A percentile compares a stretch with the other conserved stretches of the same genome.
These are phyloP conservation scores for Trichoderma hamatum DNA, from an alignment of 2,329 filamentous ascomycete genomes.

Conservation along the genomic window DNA sequence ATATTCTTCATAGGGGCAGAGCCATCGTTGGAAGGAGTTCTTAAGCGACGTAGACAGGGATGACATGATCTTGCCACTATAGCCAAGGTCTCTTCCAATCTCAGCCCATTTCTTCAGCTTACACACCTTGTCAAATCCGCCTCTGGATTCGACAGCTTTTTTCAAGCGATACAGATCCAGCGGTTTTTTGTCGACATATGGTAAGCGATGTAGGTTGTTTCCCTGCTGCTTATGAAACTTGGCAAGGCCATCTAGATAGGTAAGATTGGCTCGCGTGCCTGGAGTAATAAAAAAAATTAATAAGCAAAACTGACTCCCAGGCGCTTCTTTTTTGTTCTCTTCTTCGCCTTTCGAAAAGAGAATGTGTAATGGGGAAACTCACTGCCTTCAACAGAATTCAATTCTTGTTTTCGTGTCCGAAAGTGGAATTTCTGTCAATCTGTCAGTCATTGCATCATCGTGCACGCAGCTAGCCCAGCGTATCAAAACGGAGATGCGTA, in stretches of 20 bases:
- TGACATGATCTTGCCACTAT: conserved; percentile 99
- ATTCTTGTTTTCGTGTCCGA: conserved; percentile 89
- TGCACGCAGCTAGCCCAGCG: neutral
- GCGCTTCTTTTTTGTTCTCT: neutral
- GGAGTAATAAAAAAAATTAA: conserved; percentile 30
- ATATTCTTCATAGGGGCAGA: conserved; percentile 96
- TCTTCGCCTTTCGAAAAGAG: neutral
- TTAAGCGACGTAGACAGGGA: conserved; percentile 96
- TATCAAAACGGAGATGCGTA: conserved; percentile 45
- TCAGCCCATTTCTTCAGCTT: conserved; percentile 99
- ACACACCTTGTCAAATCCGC: conserved; percentile 95
- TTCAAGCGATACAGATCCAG: conserved; percentile 94
- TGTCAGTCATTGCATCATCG: conserved; percentile 29
- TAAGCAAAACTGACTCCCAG: conserved; percentile 38
- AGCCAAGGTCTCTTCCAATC: conserved; percentile 92
- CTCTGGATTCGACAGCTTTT: conserved; percentile 92
- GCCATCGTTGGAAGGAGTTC: conserved; percentile 96
- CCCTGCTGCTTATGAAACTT: conserved; percentile 98
- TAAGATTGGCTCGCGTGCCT: conserved; percentile 94
- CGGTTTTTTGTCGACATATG: conserved; percentile 96
- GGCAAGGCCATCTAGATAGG: conserved; percentile 90
- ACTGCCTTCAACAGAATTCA: conserved; percentile 99
- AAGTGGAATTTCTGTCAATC: conserved; percentile 84
- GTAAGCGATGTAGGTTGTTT: conserved; percentile 88
- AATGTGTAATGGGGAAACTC: conserved; percentile 44